Conservation (phyloP, 129 eudicot species). For the Erigeron canadensis region DNA sequence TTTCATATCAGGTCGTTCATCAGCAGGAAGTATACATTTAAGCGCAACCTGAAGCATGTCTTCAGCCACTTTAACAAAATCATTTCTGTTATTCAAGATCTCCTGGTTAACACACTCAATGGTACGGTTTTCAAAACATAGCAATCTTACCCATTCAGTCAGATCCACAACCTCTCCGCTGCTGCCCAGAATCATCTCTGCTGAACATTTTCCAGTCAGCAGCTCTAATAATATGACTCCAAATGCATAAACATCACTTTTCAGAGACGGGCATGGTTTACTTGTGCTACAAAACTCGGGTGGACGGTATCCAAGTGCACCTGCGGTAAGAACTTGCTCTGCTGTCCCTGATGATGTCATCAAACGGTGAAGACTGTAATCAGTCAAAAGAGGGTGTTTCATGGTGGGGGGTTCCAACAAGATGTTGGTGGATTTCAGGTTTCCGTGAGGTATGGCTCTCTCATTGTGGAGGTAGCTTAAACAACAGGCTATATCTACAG, state of each 20-base stretch:
- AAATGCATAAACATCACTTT: constrained; percentile 83
- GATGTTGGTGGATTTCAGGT: constrained; percentile 81
- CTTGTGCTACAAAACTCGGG: constrained; percentile 83
- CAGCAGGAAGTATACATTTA: constrained; percentile 75
- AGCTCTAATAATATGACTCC: constrained; percentile 79
- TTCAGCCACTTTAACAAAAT: constrained; percentile 38
- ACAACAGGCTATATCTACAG: constrained; percentile 63
- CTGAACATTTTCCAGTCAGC: constrained; percentile 65
- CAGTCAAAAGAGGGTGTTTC: constrained; percentile 53
- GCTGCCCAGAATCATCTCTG: constrained; percentile 52
- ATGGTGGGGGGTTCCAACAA: constrained; percentile 51
- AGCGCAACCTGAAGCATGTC: constrained; percentile 62
- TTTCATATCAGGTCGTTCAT: constrained; percentile 76
- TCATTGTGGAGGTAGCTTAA: constrained; percentile 75
- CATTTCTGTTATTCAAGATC: constrained; percentile 25
- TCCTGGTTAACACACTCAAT: constrained; percentile 47
- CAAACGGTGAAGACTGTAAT: constrained; percentile 85
- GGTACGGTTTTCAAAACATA: constrained; percentile 51
- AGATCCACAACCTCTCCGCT: constrained; percentile 58
- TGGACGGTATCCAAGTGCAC: constrained; percentile 78
- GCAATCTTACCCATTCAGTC: constrained; percentile 72
- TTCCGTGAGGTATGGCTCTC: constrained; percentile 83
- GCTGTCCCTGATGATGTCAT: constrained; percentile 79
- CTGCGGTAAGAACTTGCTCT: constrained; percentile 77
- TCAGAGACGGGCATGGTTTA: constrained; percentile 82